Evolutionary conservation across 2,329 filamentous ascomycete species (phyloP), one percentile per base, ranked within the genome.

Genomic region (Falciphora oryzae): DNA sequence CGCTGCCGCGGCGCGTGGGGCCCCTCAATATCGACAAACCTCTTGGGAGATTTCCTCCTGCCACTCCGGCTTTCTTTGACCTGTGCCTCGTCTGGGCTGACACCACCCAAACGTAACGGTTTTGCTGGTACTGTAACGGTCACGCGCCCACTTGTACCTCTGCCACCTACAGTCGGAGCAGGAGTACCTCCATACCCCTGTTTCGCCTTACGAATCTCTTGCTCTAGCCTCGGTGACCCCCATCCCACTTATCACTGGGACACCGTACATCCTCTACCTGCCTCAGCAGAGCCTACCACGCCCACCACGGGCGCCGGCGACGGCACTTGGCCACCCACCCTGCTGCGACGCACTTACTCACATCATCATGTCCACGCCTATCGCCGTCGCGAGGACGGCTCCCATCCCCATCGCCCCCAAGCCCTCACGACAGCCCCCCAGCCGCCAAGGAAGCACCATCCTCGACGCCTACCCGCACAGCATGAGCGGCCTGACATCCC

Each of bases 321-420:
- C 44, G 44, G 44, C n/a, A 53, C 44, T 53, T 53, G 22, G 14
- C 10, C 44, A 25, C n/a, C 44, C 10, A 3, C 44, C 44, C 22
- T 53, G 44, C 44, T 25, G 18, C 44, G 22, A 53, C 44, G n/a
- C 22, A 63, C 65, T 65, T 66, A 71, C 73, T 67, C 65, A 71
- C 74, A 72, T 73, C 76, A 35, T 35, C 44, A 86, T 86, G 82
- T 81, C 84, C 70, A 82, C 80, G 70, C 78, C 83, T 69, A 79
- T 75, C 71, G 75, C 81, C 71, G 78, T 87, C 73, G 79, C 82
- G 68, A 80, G 86, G 75, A 87, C 85, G 77, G 84, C 84, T 73
- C 86, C 86, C 70, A 88, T 89, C 74, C 82, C 85, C 74, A 89
- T 89, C 74, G 85, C 86, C 68, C 84, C 85, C 69, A 86, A 87